Conservation (phyloP, 2,329 filamentous ascomycete species). For the Neopestalotiopsis sp. region DNA sequence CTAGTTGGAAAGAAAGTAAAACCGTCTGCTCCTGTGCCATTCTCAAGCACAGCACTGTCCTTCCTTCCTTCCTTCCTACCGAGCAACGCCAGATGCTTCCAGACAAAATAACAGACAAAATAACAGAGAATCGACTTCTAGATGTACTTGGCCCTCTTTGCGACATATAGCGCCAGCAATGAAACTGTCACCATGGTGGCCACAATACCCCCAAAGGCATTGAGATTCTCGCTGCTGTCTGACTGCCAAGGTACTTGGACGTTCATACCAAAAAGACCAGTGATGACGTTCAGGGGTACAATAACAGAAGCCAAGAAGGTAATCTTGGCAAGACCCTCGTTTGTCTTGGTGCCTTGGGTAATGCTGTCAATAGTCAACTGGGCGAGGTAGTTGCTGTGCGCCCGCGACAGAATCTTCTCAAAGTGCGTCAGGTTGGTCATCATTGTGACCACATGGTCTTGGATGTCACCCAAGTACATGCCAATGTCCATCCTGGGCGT, state of each 20-base stretch:
- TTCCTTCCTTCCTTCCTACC: not conserved
- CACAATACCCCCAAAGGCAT: constrained; percentile 67
- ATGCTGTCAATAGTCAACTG: constrained; percentile 94
- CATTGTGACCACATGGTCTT: constrained; percentile 99
- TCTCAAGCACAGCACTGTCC: not conserved
- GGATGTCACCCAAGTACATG: constrained; percentile 94
- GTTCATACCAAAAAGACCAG: constrained; percentile 89
- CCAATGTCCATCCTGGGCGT: constrained; percentile 96
- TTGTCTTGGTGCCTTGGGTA: constrained; percentile 84
- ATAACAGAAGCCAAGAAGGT: constrained; percentile 93
- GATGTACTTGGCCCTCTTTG: constrained; percentile 52
- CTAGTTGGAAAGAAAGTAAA: not conserved
- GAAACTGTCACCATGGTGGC: constrained; percentile 63
- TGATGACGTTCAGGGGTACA: constrained; percentile 94
- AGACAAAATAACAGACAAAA: not conserved
- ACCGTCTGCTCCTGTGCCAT: not conserved
- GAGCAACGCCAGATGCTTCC: not conserved
- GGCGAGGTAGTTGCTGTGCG: constrained; percentile 94
- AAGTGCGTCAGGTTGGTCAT: constrained; percentile 95
- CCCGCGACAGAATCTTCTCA: constrained; percentile 94
- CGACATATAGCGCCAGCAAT: constrained; percentile 50
- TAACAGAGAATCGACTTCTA: constrained; percentile 29
- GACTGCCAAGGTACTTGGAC: constrained; percentile 70
- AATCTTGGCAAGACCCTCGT: constrained; percentile 91
- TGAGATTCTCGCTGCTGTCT: constrained; percentile 46